Evolutionary conservation across 2,329 filamentous ascomycete genomes (phyloP).

Genomic region (Chaetomium olivaceum): DNA sequence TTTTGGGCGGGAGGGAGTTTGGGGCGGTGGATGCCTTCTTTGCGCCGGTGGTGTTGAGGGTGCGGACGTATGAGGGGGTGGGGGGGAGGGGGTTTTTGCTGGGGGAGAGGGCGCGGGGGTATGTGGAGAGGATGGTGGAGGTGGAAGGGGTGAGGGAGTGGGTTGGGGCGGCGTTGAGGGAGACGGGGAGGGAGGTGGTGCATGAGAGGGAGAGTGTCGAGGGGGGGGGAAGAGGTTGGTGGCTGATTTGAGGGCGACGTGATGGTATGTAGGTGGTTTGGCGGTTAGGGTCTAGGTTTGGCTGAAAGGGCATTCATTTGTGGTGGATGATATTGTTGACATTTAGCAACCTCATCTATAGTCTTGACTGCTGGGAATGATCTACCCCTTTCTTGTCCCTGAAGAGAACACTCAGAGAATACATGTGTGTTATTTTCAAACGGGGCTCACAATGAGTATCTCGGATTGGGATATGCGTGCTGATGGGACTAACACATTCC

Average conservation of each 20-base stretch:
- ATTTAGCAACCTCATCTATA: background rate
- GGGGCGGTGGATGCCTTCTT: slow-evolving; percentile 46
- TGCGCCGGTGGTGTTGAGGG: slow-evolving; percentile 44
- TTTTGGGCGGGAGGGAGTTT: slow-evolving; percentile 43
- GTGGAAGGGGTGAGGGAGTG: slow-evolving; percentile 42
- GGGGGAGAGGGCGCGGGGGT: slow-evolving; percentile 37
- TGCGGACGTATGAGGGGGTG: slow-evolving; percentile 41
- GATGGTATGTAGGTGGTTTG: background rate
- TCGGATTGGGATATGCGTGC: background rate
- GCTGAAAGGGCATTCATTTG: no score
- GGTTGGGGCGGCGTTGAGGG: slow-evolving; percentile 42
- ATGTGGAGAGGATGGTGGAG: slow-evolving; percentile 39
- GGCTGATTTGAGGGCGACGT: slow-evolving; percentile 26
- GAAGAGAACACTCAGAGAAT: background rate
- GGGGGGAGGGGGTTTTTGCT: slow-evolving; percentile 34
- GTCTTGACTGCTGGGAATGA: background rate
- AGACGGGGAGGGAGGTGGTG: slow-evolving; percentile 41
- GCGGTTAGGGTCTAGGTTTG: background rate
- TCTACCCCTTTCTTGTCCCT: background rate
- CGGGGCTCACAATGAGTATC: background rate
- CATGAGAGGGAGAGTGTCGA: slow-evolving; percentile 42
- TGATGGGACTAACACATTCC: background rate
- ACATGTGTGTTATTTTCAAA: background rate
- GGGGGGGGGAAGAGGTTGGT: slow-evolving; percentile 34
- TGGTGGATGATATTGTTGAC: background rate